Conservation (phyloP, 495 filamentous ascomycete species). For the Chaetomium cochliodes region DNA sequence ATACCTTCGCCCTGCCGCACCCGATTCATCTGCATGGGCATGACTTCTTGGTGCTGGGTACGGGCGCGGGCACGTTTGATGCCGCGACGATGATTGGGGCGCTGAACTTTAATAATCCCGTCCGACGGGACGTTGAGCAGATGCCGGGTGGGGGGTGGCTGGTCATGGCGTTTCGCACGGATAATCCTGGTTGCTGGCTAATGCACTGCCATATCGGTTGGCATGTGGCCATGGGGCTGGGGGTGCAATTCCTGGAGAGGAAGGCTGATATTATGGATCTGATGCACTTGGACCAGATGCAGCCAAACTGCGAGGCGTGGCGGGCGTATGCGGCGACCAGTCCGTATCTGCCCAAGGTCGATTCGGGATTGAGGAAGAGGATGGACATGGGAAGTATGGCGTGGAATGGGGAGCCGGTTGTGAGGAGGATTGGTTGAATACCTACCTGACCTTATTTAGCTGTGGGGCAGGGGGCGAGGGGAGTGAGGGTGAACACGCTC, state of each 20-base stretch:
- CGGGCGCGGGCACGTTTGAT: slow-evolving; percentile 43
- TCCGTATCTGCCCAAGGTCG: slow-evolving; percentile 4
- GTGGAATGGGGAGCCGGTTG: slow-evolving; percentile 2
- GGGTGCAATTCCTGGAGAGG: slow-evolving; percentile 49
- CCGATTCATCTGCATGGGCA: slow-evolving; percentile 61
- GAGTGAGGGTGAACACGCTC: no score
- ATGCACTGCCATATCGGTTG: slow-evolving; percentile 53
- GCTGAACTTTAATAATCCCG: slow-evolving; percentile 44
- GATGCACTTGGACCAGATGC: slow-evolving; percentile 10
- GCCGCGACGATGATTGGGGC: slow-evolving; percentile 18
- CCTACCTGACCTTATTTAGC: no score
- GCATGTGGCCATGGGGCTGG: slow-evolving; percentile 50
- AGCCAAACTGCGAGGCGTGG: slow-evolving; percentile 3
- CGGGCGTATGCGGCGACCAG: slow-evolving; percentile 1
- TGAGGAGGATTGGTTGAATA: slow-evolving; percentile 6
- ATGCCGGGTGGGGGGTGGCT: slow-evolving; percentile 40
- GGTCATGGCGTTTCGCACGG: slow-evolving; percentile 48
- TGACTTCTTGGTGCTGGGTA: slow-evolving; percentile 56
- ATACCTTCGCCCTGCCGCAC: slow-evolving; percentile 37
- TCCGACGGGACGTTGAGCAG: slow-evolving; percentile 40
- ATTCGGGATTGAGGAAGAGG: slow-evolving; percentile 6
- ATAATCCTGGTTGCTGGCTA: slow-evolving; percentile 50
- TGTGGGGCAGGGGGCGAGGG: no score
- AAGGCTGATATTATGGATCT: slow-evolving; percentile 2
- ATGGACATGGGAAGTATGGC: background rate